Base-by-base conservation (phyloP, 768 basidiomycete species). In the Myochromella boudieri region DNA sequence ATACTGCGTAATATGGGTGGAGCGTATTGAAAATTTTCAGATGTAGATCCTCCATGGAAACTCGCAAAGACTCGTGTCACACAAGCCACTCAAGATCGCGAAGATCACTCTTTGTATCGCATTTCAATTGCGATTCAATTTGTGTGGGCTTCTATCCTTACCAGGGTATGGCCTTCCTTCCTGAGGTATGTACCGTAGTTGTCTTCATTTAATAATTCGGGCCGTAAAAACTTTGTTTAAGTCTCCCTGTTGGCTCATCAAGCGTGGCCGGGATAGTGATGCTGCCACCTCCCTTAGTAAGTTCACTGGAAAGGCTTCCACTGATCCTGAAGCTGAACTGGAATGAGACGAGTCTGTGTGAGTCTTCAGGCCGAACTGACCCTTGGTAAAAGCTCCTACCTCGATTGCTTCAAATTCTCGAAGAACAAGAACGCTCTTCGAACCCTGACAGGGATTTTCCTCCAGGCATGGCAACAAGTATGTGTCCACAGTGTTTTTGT, bases 201-300 rank as follows among this genome's bases (percentile, higher is more conserved):
- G n/a, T 18, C 12, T 21, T 9, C 31, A 10, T 26, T 4, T 42
- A 51, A 6, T n/a, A n/a, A n/a, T n/a, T 14, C 18, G 6, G 18
- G 5, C 14, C 5, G 5, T 34, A 12, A 6, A 7, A 7, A 12
- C 14, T 32, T n/a, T n/a, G n/a, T 29, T 17, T 3, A 49, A 71
- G 70, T 87, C 87, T 12, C 90, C 89, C 15, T 85, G 88, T 60
- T 94, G 79, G 76, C 75, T 85, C 32, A 75, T 93, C 67, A 85
- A 85, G 71, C 76, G 77, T 37, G 82, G 81, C 29, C 68, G 71
- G 40, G 73, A 84, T 50, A 80, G 73, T 3, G 70, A 74, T 17
- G 91, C 90, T 22, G 72, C 75, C 34, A 52, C 63, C 11, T 61
- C 85, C 17, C 70, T 93, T 48, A 64, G 74, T 18, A 82, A 84